phyloP scores from a whole-genome alignment of 192 early-diverging fungal species.

The Geranomyces variabilis region DNA sequence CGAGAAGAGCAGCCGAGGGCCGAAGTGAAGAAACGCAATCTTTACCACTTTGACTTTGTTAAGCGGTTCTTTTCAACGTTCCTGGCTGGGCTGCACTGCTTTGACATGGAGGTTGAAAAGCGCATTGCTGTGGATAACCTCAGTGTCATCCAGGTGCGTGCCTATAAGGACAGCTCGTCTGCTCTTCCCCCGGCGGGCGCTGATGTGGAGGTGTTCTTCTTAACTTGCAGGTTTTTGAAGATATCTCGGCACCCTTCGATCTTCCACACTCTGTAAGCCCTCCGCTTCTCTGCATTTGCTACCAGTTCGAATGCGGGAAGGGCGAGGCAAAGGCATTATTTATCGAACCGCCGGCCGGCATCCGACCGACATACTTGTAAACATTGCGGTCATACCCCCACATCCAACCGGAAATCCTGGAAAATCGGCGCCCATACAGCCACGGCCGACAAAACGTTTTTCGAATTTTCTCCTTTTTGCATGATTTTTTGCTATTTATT shows the following conservation, averaged over 20 bases:
- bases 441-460: no score
- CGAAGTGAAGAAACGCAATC: neutral
- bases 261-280: constrained; percentile 13
- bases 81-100: constrained; percentile 26
- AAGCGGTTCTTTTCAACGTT: constrained; percentile 30
- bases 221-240: constrained; percentile 16
- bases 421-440: no score
- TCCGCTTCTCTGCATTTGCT: constrained; percentile 31
- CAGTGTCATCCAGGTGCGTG: constrained; percentile 35
- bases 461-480: no score
- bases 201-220: neutral
- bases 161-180: no score
- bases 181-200: neutral
- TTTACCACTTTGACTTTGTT: constrained; percentile 38
- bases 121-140: constrained; percentile 30
- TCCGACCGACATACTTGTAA: neutral
- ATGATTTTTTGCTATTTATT: no score
- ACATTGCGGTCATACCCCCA: no score
- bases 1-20: neutral
- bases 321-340: constrained; percentile 18
- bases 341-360: constrained; percentile 4
- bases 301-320: constrained; percentile 33
- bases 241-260: constrained; percentile 13
- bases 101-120: constrained; percentile 22
- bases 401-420: no score